Evolutionary conservation across 345 rosid species (phyloP), one percentile per base, ranked within the genome.

Genomic region (Leavenworthia alabamica): DNA sequence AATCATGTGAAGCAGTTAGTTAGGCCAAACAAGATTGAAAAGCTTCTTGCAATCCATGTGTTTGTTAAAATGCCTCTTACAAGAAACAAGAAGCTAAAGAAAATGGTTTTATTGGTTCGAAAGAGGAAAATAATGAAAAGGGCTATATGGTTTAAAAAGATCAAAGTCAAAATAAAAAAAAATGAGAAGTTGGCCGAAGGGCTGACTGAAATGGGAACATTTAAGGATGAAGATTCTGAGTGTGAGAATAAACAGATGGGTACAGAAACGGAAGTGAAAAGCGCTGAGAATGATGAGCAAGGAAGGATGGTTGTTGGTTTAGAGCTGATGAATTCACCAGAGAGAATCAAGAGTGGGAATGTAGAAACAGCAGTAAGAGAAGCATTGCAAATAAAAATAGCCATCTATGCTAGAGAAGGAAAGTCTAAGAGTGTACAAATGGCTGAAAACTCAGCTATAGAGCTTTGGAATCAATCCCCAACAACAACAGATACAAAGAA

Each of bases 261-360:
- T 66, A 68, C 70, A 47, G 72, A 66, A 29, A 66, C 26, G 23
- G 77, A 67, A 73, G 51, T 0, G 6, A 72, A 77, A 76, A 46
- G 46, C 40, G 44, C 47, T 62, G 56, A 29, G 20, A 59, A 43
- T 28, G 74, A 68, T 62, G 78, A 72, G 42, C 72, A 32, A 66
- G 76, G 60, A 76, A 55, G 27, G 32, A 63, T 55, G 63, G 65
- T 42, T 46, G 60, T 19, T 46, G 56, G 67, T 56, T 61, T 70
- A 0, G 66, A 13, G 60, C 43, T 32, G 50, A 55, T 20, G 20
- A 75, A 73, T 64, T 41, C 77, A 20, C 48, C 24, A 11, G 72
- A 43, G 58, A 80, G 49, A 56, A 60, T 36, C 17, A 71, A 70
- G 43, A 60, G 35, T 51, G 63, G 43, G 66, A 61, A 31, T 39